Evolutionary conservation across 345 rosid species (phyloP), one percentile per base, ranked within the genome.

Genomic region (Brassica rapa): DNA sequence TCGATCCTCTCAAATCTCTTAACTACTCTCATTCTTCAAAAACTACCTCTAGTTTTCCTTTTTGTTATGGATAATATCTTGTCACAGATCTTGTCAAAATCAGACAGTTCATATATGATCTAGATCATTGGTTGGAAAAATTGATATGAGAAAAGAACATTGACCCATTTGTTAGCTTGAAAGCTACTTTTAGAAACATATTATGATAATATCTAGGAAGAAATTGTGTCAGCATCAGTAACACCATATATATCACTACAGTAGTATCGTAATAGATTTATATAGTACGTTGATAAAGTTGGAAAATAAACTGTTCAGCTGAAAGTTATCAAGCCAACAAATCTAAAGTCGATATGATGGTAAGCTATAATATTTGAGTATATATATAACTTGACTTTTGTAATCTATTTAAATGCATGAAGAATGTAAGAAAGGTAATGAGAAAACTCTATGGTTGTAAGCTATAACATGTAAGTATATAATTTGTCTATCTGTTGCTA

Each of bases 51-150:
- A 37, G 53, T 32, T 33, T 60, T 24, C 21, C 0, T 15, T 68
- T 59, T 53, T 39, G 70, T 49, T 73, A 72, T 78, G 82, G 74
- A 80, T 80, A 80, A 68, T 80, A 80, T 80, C 78, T 62, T 73
- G 16, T 59, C 74, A 61, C 46, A 49, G 77, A 72, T 60, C 61
- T 71, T 79, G 82, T 79, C 82, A 79, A 62, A 73, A 80, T 69
- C 79, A 74, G 74, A 67, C 82, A 80, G 82, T 62, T 80, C 78
- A 80, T 68, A 9, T 49, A 73, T 62, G 41, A 7, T 35, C 41
- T 68, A 35, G 39, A 73, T 79, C 74, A 79, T 74, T 74, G 66
- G 66, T 68, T 35, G 59, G 53, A 29, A 62, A 73, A 79, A 16
- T 61, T 79, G 74, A 68, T 72, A 66, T 66, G 65, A 33, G 70